Evolutionary conservation across 2,329 filamentous ascomycete species (phyloP).

Genomic region (Triangularia verruculosa): DNA sequence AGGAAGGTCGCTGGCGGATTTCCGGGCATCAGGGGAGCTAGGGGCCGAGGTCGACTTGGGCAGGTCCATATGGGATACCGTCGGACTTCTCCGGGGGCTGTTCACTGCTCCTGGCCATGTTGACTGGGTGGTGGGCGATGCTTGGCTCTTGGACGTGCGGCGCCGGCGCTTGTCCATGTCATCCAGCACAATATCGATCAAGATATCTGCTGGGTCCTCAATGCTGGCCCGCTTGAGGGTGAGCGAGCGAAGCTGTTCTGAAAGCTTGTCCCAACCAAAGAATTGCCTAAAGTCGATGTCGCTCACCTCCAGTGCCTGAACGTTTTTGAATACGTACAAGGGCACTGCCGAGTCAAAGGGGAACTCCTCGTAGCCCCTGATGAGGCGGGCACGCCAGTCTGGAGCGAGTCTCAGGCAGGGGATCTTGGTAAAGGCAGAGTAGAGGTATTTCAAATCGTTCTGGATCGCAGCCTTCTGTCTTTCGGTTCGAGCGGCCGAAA

Average conservation of each 20-base stretch:
- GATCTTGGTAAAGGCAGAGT: conserved; percentile 98
- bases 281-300: conserved; percentile 97
- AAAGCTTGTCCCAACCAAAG: conserved; percentile 92
- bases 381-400: conserved; percentile 88
- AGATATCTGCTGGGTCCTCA: conserved; percentile 84
- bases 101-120: conserved; percentile 52
- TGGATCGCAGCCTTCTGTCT: conserved; percentile 84
- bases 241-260: conserved; percentile 86
- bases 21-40: conserved; percentile 54
- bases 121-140: conserved; percentile 67
- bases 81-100: conserved; percentile 61
- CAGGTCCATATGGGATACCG: conserved; percentile 62
- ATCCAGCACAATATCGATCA: conserved; percentile 91
- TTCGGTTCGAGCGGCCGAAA: conserved; percentile 77
- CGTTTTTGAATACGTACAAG: conserved; percentile 94
- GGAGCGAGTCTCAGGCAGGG: conserved; percentile 85
- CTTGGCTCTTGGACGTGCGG: conserved; percentile 80
- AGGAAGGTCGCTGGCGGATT: conserved; percentile 48
- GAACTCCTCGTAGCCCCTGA: conserved; percentile 93
- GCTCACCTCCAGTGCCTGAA: conserved; percentile 89
- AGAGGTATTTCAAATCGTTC: conserved; percentile 90
- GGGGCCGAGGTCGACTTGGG: conserved; percentile 67
- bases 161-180: conserved; percentile 91
- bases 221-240: conserved; percentile 84
- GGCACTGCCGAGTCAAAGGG: conserved; percentile 97